Conservation (phyloP, 352 stramenopile species). For the Globisporangium nagaii region DNA sequence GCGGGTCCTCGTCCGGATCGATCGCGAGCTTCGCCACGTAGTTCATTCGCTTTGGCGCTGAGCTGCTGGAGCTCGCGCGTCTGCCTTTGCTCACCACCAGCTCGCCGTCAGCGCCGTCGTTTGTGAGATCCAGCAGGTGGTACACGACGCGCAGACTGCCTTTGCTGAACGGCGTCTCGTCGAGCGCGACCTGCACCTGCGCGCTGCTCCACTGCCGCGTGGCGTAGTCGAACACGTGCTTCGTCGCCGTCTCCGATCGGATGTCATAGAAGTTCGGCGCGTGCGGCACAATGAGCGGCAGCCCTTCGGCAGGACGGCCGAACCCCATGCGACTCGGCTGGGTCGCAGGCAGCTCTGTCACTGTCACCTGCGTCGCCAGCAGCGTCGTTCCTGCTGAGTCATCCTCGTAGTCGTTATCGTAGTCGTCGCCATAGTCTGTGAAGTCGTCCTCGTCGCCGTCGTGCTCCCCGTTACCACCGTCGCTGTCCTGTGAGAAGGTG, state of each 20-base stretch:
- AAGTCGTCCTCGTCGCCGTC: not conserved
- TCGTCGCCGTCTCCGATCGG: conserved; percentile 51
- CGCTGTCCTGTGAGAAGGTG: conserved; percentile 23
- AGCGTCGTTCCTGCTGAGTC: not conserved
- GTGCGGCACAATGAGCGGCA: conserved; percentile 78
- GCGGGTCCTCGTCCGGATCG: conserved; percentile 79
- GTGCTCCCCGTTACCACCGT: not conserved
- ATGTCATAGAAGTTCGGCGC: conserved; percentile 59
- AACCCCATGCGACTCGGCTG: conserved; percentile 18
- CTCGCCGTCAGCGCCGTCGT: conserved; percentile 2
- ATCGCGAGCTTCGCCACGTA: conserved; percentile 87
- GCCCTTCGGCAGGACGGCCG: conserved; percentile 28
- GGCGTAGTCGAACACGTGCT: conserved; percentile 79
- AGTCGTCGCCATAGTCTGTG: not conserved
- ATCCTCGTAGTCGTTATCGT: not conserved
- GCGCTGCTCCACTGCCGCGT: conserved; percentile 65
- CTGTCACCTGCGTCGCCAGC: conserved; percentile 21
- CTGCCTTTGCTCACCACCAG: not conserved
- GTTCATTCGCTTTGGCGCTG: conserved; percentile 19
- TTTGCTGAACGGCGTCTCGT: conserved; percentile 81
- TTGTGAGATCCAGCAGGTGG: conserved; percentile 61
- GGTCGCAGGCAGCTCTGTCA: too few species aligned
- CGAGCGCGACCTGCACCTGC: conserved; percentile 64
- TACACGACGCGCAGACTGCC: conserved; percentile 78
- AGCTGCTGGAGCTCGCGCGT: not conserved